Conservation (phyloP, 2,329 filamentous ascomycete genomes). For the Stachybotrys elegans region DNA sequence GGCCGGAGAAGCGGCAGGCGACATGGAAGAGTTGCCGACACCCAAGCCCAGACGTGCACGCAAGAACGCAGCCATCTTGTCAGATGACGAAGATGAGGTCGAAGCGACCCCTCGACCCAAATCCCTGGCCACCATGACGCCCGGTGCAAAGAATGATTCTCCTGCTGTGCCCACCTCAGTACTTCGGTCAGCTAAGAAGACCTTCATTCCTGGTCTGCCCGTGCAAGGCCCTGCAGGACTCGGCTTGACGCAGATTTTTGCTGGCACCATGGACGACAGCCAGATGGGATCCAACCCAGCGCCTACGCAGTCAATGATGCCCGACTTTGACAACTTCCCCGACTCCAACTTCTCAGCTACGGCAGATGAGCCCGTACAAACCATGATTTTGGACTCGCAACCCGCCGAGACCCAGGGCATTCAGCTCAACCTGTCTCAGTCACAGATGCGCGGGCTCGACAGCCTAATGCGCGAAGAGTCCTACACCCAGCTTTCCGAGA, state of each 20-base stretch:
- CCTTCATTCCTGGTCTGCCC: constrained; percentile 64
- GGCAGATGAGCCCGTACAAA: constrained; percentile 49
- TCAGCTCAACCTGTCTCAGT: constrained; percentile 54
- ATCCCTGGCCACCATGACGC: constrained; percentile 32
- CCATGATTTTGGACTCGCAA: constrained; percentile 43
- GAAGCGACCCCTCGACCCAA: constrained; percentile 47
- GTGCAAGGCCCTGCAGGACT: constrained; percentile 58
- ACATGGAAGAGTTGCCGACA: constrained; percentile 30
- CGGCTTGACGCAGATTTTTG: constrained; percentile 85
- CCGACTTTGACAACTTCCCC: constrained; percentile 51
- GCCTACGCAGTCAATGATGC: constrained; percentile 45
- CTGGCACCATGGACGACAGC: constrained; percentile 75
- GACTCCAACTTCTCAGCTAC: constrained; percentile 59
- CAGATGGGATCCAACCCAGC: constrained; percentile 29
- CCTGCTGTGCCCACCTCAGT: constrained; percentile 58
- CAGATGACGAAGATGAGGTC: constrained; percentile 52
- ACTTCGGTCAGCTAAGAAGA: constrained; percentile 63
- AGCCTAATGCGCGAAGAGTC: constrained; percentile 44
- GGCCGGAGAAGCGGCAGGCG: constrained; percentile 34
- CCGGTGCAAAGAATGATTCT: constrained; percentile 39
- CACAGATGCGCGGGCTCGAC: constrained; percentile 54
- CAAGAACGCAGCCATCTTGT: constrained; percentile 48
- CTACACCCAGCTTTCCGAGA: constrained; percentile 60
- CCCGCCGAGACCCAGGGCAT: constrained; percentile 37
- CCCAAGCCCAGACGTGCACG: constrained; percentile 40